Base-by-base conservation (phyloP, 2,329 filamentous ascomycete species). In the Phialocephala sp. region DNA sequence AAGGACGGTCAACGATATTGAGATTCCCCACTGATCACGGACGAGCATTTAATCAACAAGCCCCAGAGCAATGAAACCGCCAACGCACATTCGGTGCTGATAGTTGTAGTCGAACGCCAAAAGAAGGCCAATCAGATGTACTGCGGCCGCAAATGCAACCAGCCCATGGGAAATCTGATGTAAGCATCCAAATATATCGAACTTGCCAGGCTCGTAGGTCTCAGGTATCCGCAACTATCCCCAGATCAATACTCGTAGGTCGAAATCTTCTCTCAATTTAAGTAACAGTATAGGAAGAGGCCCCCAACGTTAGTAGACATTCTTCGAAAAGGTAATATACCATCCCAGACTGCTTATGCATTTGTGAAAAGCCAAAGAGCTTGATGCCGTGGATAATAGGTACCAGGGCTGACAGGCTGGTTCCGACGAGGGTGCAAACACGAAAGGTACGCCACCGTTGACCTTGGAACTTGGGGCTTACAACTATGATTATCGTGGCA, bases 401-500 rank as follows among this genome's bases (percentile, higher is more conserved):
- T 20, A 65, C 66, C 18, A 74, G 56, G 9, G 65, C 69, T 3
- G 68, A 73, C 15, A 73, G 32, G 14, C 63, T 69, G 1, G 68
- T 72, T 22, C 62, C 59, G 27, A 73, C 59, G 43, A 74, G 73
- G 8, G 69, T 66, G 12, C 52, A 41, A 12, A 65, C 58, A 15
- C 72, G 68, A 27, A 73, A 63, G 4, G 61, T 65, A 59, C 73
- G 64, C 59, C 68, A 74, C 58, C 63, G 56, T 22, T 24, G 52
- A 32, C 69, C 69, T 63, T 73, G 66, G n/a, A 68, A 71, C 45
- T 50, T 66, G 14, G 71, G 72, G 43, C 69, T 63, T 0, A 73
- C 20, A 12, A 72, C 59, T 9, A 80, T 75, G 55, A 78, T 67
- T 9, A 76, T 76, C 18, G 77, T 78, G 8, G 77, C 55, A 1